A percentile compares a stretch with the other conserved stretches of the same genome.
Evolutionary conservation across 163 green algal species (phyloP).

Genomic region (Trebouxia gelatinosa): DNA sequence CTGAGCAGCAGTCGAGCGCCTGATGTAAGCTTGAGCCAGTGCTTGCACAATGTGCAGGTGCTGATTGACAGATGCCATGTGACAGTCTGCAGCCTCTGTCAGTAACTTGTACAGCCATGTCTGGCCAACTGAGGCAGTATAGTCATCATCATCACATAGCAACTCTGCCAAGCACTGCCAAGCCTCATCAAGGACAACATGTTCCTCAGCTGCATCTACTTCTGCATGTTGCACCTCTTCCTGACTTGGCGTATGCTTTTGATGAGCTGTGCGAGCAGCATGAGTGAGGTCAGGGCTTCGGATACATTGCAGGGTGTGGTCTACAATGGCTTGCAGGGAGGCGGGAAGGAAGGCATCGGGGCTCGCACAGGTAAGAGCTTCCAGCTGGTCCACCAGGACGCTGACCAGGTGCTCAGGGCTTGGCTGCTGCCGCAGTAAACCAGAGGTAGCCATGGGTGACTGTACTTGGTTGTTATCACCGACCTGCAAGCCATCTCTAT

Average conservation of each 20-base stretch:
- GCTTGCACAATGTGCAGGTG: too few relatives aligned
- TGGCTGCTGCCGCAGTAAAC: too few relatives aligned
- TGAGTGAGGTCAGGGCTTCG: not conserved
- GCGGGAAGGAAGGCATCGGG: not conserved
- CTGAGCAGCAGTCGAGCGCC: too few relatives aligned
- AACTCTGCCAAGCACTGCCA: constrained; percentile 37
- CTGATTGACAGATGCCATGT: too few relatives aligned
- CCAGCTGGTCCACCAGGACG: not conserved
- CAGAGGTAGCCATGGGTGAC: too few relatives aligned
- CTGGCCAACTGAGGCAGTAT: not conserved
- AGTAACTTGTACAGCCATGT: constrained; percentile 5
- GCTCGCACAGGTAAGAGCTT: not conserved
- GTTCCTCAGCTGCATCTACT: not conserved
- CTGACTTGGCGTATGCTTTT: not conserved
- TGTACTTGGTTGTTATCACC: too few relatives aligned
- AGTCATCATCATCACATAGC: constrained; percentile 26
- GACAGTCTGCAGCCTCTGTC: not conserved
- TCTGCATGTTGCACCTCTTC: not conserved
- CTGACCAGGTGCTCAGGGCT: too few relatives aligned
- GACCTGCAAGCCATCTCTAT: too few relatives aligned
- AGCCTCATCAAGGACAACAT: not conserved
- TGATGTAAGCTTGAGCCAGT: too few relatives aligned
- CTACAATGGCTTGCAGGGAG: not conserved
- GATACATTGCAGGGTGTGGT: constrained; percentile 9
- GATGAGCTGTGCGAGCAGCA: not conserved